These are phyloP conservation scores for Mucor piriformis DNA, from an alignment of 371 early-diverging fungal genomes.

Conservation along the genomic window DNA sequence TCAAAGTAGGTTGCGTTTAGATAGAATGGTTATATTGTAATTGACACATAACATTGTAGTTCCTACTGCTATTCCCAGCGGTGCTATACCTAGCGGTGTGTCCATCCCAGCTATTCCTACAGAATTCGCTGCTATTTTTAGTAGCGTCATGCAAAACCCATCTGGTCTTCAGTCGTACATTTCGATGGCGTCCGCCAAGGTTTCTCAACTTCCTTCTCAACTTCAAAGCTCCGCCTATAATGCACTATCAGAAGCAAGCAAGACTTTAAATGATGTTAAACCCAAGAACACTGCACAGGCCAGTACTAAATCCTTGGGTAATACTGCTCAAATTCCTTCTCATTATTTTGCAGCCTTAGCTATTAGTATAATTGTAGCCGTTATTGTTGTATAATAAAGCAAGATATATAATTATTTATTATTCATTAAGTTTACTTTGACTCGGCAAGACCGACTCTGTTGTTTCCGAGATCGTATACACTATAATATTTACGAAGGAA, in stretches of 20 bases:
- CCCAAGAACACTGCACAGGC: not conserved
- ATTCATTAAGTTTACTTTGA: conserved; percentile 20
- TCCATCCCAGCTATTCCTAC: conserved; percentile 4
- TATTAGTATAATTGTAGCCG: not conserved
- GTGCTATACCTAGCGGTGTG: not conserved
- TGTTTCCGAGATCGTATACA: conserved; percentile 85
- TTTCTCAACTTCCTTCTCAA: conserved; percentile 10
- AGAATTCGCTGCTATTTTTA: conserved; percentile 1
- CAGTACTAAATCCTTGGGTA: not conserved
- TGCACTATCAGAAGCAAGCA: conserved; percentile 13
- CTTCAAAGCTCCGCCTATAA: conserved; percentile 16
- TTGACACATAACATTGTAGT: not conserved
- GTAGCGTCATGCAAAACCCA: conserved; percentile 12
- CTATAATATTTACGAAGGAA: conserved; percentile 93
- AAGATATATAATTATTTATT: not conserved
- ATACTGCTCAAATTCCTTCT: not conserved
- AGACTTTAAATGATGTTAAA: conserved; percentile 3
- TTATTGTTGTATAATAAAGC: not conserved
- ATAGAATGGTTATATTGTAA: not conserved
- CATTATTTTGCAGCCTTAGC: not conserved
- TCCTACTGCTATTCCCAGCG: not conserved
- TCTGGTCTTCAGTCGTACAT: conserved; percentile 9
- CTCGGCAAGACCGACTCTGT: conserved; percentile 80
- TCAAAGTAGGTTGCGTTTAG: not conserved
- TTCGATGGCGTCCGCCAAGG: conserved; percentile 14